These are phyloP conservation scores for Cercospora beticola DNA, from an alignment of 2,329 filamentous ascomycete genomes.

Conservation along the genomic window DNA sequence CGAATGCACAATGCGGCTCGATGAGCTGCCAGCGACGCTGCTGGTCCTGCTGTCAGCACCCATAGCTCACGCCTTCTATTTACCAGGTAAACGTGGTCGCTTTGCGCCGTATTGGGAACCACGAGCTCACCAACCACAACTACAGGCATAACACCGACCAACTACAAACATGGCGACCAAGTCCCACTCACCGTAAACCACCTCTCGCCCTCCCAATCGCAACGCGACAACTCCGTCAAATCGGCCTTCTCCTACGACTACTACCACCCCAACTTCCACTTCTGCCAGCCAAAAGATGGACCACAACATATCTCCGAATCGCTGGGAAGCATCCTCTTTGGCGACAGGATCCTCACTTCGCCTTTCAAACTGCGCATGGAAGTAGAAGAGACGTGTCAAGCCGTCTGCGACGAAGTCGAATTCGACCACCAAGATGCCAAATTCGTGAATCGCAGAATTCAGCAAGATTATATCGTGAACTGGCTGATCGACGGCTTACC, in stretches of 20 bases:
- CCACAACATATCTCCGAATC: slow-evolving; percentile 81
- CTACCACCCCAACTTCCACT: slow-evolving; percentile 83
- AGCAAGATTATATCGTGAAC: slow-evolving; percentile 85
- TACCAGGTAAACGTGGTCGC: slow-evolving; percentile 61
- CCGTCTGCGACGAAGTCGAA: slow-evolving; percentile 67
- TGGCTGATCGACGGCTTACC: slow-evolving; percentile 95
- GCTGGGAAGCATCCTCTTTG: slow-evolving; percentile 93
- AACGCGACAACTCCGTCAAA: slow-evolving; percentile 75
- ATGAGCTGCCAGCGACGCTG: slow-evolving; percentile 26
- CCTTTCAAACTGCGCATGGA: slow-evolving; percentile 87
- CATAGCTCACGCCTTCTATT: slow-evolving; percentile 65
- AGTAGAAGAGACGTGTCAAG: slow-evolving; percentile 82
- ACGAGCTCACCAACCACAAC: neutral
- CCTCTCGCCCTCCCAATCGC: slow-evolving; percentile 79
- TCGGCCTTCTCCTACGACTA: slow-evolving; percentile 97
- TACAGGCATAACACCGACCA: slow-evolving; percentile 74
- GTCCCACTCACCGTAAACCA: slow-evolving; percentile 92
- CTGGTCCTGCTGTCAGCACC: slow-evolving; percentile 32
- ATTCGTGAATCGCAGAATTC: slow-evolving; percentile 81
- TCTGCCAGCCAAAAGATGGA: slow-evolving; percentile 77
- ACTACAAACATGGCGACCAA: slow-evolving; percentile 74
- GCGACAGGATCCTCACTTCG: slow-evolving; percentile 95
- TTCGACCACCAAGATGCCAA: slow-evolving; percentile 65
- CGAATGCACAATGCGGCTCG: slow-evolving; percentile 25
- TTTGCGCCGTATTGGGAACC: neutral